Percentiles rank a stretch among this genome's conserved stretches.
Conservation (phyloP, 345 rosid genomes). For the Populus alba region DNA sequence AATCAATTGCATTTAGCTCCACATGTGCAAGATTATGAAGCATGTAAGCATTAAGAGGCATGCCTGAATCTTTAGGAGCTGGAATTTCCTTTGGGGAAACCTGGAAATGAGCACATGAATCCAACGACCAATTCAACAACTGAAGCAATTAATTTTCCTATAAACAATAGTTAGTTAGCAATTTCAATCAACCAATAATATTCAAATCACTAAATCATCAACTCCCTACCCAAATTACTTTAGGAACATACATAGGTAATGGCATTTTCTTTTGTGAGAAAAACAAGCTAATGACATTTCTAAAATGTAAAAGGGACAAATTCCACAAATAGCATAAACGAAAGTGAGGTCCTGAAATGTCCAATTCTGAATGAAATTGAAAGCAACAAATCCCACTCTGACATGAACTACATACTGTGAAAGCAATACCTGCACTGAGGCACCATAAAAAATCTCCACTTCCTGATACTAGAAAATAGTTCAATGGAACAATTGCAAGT, state of each 20-base stretch:
- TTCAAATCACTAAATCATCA: background rate
- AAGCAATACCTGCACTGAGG: background rate
- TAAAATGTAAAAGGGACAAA: background rate
- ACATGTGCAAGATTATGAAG: slow-evolving; percentile 93
- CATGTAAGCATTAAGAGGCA: slow-evolving; percentile 91
- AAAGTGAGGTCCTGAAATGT: background rate
- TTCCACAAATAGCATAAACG: background rate
- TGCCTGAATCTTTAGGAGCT: slow-evolving; percentile 56
- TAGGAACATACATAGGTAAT: background rate
- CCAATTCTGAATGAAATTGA: background rate
- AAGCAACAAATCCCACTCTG: background rate
- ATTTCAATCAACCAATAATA: too few relatives aligned
- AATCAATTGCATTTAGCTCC: slow-evolving; percentile 93
- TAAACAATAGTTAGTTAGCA: background rate
- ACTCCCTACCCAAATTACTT: background rate
- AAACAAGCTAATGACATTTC: background rate
- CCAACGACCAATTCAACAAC: background rate
- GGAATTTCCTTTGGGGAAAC: slow-evolving; percentile 78
- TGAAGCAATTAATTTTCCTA: background rate
- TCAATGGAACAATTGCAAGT: background rate
- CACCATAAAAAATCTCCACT: background rate
- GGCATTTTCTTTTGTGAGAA: background rate
- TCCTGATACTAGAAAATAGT: background rate
- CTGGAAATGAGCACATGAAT: slow-evolving; percentile 28
- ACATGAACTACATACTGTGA: background rate